Evolutionary conservation across 202 grass and related monocot genomes (phyloP), one percentile per base, ranked within the genome.

Genomic region (Digitaria exilis): DNA sequence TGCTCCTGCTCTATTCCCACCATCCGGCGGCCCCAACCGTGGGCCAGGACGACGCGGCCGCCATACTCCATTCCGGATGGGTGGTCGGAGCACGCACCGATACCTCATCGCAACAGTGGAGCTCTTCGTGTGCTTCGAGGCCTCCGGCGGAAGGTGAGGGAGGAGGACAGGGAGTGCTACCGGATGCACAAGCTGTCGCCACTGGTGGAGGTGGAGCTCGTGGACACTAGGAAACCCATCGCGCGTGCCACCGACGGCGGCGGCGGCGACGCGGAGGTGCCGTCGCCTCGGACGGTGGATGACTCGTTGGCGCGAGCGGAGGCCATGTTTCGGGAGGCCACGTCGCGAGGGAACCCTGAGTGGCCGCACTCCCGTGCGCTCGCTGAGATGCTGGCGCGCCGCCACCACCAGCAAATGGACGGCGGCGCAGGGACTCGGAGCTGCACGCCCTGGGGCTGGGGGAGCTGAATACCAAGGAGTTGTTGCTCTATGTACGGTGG

Each of bases 351-450:
- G 1, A 88, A 86, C 50, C 92, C 88, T 0, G 90, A 72, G 19
- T 94, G 88, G 92, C 90, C 95, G 34, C 92, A 93, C 76, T 97
- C 95, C 39, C 81, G 80, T 21, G 95, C 82, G 45, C 86, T 97
- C 29, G 58, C 63, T 1, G 67, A 70, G 35, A 93, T 97, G 90
- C 90, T 94, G 19, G 73, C 67, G 79, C 28, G 65, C 0, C 70
- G 69, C 28, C 1, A 49, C 3, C 4, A 31, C 0, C 50, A 31
- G 1, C 50, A 31, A 0, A 54, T n/a, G 3, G 21, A 6, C n/a
- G 17, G 25, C 45, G 44, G n/a, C n/a, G n/a, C n/a, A n/a, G n/a
- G n/a, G n/a, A n/a, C 3, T 1, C 25, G 46, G 0, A 56, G 0
- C n/a, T 0, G 0, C 3, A 35, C 82, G 16, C 45, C 71, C 0